Base-by-base conservation (phyloP, 148 eudicot species). In the Rhododendron griersonianum region DNA sequence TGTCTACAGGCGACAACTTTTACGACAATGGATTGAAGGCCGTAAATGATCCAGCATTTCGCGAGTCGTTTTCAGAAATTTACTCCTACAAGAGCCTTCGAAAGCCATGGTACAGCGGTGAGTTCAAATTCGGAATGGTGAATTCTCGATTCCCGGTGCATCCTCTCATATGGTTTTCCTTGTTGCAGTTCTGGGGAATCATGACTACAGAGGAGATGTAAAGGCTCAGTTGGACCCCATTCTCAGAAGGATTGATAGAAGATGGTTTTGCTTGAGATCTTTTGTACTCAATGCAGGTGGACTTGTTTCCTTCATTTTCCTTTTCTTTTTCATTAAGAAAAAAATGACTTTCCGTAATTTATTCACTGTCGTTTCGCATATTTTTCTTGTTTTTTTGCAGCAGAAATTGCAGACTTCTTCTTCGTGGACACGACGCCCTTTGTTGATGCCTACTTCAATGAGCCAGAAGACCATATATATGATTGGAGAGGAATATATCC, bases 1-100 rank as follows among this genome's bases (percentile, higher is more conserved):
- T 96, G 25, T 96, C 98, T 11, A 95, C 96, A 0, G 99, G 99
- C 16, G 98, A 96, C 63, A 95, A 96, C 83, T 96, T 96, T 80
- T 96, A 96, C 61, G 92, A 91, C 2, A 44, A 91, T 80, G 99
- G 99, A 21, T 88, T 95, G 76, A 88, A 87, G 1, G 90, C 94
- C 2, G 88, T 90, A 55, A 37, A 94, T 81, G 99, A 96, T 88
- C 90, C 93, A 11, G 91, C 92, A 5, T 96, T 96, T 86, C 74
- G 86, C 0, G 92, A 94, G 28, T 96, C 98, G 2, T 96, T 92
- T 84, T 87, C 88, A 47, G 80, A 92, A 16, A 88, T 96, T 33
- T 96, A 95, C 69, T 89, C 95, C n/a, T 91, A 94, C 69, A 90
- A 89, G 19, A 95, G 96, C 94, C 91, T 96, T 44, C 95, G 93